Evolutionary conservation across 441 rosid species (phyloP).

Genomic region (Erodium trifolium): DNA sequence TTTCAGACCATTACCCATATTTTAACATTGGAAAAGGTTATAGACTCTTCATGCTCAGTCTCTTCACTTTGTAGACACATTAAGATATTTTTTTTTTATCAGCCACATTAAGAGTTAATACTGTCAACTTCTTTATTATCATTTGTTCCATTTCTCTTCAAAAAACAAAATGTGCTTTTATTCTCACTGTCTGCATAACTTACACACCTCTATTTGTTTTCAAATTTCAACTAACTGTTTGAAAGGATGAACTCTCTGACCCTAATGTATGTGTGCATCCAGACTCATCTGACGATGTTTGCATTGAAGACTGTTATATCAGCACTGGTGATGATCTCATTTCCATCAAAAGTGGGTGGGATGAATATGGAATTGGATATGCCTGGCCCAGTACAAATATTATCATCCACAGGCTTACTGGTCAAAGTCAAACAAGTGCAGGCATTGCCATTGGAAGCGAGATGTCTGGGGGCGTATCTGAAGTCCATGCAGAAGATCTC

Average conservation of each 20-base stretch:
- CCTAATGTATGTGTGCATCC: constrained; percentile 16
- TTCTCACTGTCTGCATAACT: neutral
- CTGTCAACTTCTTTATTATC: no score
- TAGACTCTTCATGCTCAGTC: no score
- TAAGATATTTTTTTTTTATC: no score
- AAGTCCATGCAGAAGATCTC: constrained; percentile 58
- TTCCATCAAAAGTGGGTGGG: constrained; percentile 95
- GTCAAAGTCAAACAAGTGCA: constrained; percentile 59
- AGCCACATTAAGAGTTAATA: no score
- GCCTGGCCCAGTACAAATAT: constrained; percentile 72
- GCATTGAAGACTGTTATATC: constrained; percentile 82
- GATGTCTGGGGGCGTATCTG: constrained; percentile 95
- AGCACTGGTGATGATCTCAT: constrained; percentile 89
- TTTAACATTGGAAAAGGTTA: no score
- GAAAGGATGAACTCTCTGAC: neutral
- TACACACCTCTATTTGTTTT: neutral
- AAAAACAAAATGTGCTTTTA: no score
- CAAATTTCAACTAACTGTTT: neutral
- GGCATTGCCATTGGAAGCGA: constrained; percentile 93
- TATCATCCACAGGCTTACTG: constrained; percentile 50
- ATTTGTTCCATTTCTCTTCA: no score
- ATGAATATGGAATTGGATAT: constrained; percentile 74
- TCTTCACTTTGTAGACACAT: no score
- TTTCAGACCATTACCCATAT: no score
- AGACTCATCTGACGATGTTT: constrained; percentile 83